These are phyloP conservation scores for Metarhizium sp. DNA, from an alignment of 2,329 filamentous ascomycete species.

Conservation along the genomic window DNA sequence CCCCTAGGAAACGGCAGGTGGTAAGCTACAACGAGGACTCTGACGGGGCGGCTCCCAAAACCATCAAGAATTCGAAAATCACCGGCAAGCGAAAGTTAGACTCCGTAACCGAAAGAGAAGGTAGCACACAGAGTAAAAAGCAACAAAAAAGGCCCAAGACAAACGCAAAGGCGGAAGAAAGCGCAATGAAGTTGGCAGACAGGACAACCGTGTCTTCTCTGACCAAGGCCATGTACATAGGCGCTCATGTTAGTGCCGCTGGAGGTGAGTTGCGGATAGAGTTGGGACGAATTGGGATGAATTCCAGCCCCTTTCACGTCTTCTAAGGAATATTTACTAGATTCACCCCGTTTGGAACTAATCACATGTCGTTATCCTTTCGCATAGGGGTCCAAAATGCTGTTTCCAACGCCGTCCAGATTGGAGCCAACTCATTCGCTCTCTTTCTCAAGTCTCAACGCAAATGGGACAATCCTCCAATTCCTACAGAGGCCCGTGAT, in stretches of 20 bases:
- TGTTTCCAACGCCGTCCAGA: constrained; percentile 65
- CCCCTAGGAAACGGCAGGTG: constrained; percentile 21
- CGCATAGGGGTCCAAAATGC: constrained; percentile 75
- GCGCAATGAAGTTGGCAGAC: constrained; percentile 52
- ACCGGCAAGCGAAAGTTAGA: constrained; percentile 14
- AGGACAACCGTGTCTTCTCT: constrained; percentile 57
- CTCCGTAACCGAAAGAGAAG: constrained; percentile 14
- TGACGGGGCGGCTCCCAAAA: constrained; percentile 9
- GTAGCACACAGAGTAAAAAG: constrained; percentile 13
- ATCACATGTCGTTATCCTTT: not conserved
- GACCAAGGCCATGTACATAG: constrained; percentile 68
- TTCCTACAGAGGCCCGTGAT: constrained; percentile 57
- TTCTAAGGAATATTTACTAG: not conserved
- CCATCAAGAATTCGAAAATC: constrained; percentile 2
- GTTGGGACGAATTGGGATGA: not conserved
- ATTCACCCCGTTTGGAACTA: constrained; percentile 1
- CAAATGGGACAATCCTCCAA: constrained; percentile 81
- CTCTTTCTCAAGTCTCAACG: constrained; percentile 94
- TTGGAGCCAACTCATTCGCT: constrained; percentile 88
- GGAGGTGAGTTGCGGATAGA: constrained; percentile 49
- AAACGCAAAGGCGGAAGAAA: constrained; percentile 26
- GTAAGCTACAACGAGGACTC: constrained; percentile 24
- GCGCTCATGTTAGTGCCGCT: constrained; percentile 84
- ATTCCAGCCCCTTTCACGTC: not conserved
- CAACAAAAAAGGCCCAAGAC: constrained; percentile 34